phyloP scores from a whole-genome alignment of 345 rosid species.

The Salix brachista region DNA sequence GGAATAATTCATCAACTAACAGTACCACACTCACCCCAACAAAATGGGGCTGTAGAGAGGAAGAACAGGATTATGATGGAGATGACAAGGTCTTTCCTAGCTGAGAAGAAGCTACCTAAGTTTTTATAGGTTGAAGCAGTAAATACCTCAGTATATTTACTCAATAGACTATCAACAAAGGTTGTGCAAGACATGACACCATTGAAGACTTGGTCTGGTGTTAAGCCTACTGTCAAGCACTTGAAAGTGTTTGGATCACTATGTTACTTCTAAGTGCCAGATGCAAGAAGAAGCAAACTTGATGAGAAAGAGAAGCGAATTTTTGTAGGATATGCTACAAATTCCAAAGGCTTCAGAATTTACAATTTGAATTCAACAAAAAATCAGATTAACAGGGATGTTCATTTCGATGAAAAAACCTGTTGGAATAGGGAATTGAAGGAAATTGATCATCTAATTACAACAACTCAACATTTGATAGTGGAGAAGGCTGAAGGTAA shows the following conservation, averaged over 20 bases:
- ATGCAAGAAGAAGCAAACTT: not conserved
- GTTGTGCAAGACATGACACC: not conserved
- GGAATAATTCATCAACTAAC: not conserved
- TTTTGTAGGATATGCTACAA: not conserved
- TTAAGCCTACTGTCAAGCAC: not conserved
- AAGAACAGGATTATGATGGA: not conserved
- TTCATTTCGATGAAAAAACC: not conserved
- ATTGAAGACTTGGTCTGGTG: not conserved
- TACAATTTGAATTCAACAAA: not conserved
- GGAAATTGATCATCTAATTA: not conserved
- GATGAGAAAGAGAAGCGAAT: not conserved
- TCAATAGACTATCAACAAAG: not conserved
- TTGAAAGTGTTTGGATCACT: not conserved
- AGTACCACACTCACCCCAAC: not conserved
- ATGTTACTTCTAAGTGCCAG: not conserved
- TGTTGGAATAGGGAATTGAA: not conserved
- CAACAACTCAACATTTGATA: rapidly evolving
- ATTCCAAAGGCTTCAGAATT: not conserved
- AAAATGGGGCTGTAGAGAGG: not conserved
- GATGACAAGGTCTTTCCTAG: not conserved
- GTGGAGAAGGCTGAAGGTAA: not conserved
- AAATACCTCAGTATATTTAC: not conserved
- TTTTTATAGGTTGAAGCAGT: not conserved
- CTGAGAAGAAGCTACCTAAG: not conserved
- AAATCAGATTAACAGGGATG: not conserved